Evolutionary conservation across 2,329 filamentous ascomycete species (phyloP), one percentile per base, ranked within the genome.

Genomic region (Pseudogymnoascus sp.): DNA sequence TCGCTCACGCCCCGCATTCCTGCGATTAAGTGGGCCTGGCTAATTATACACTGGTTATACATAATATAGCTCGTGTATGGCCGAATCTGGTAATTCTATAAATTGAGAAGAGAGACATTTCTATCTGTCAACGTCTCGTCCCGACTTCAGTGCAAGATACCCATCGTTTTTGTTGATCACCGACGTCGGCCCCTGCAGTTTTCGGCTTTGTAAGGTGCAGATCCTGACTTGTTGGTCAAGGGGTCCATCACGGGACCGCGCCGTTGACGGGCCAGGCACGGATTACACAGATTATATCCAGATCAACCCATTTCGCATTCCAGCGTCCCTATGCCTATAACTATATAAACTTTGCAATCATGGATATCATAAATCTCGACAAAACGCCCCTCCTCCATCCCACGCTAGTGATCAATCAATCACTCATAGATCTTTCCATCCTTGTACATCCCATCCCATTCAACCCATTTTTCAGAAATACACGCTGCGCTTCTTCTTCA

Each of bases 401-500:
- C 51, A 21, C 29, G 51, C 51, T 34, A 57, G 47, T 57, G 34
- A 57, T 21, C 51, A 57, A 57, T 21, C 51, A 57, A 34, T 5
- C 29, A 14, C 29, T 34, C 5, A 18, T 34, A 34, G 31, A 61
- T 14, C 26, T n/a, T 57, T 21, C 11, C 51, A 18, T 57, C 29
- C 29, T 57, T n/a, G 51, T 57, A 34, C 16, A 45, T 45, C 40
- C 40, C 16, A 34, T 57, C 23, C 47, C 14, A 14, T 54, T 11
- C 8, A 31, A 4, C 0, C 4, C 26, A 23, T 3, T 54, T 8
- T 31, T 54, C 29, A 63, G 12, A 63, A 63, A 61, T 63, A 39
- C 57, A 47, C 40, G 16, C 62, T 63, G 11, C 23, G 36, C 62
- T 63, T 63, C 54, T 63, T 63, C 18, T 37, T 63, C 14, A 63